phyloP scores from a whole-genome alignment of 495 filamentous ascomycete genomes.

The Cetradonia linearis region DNA sequence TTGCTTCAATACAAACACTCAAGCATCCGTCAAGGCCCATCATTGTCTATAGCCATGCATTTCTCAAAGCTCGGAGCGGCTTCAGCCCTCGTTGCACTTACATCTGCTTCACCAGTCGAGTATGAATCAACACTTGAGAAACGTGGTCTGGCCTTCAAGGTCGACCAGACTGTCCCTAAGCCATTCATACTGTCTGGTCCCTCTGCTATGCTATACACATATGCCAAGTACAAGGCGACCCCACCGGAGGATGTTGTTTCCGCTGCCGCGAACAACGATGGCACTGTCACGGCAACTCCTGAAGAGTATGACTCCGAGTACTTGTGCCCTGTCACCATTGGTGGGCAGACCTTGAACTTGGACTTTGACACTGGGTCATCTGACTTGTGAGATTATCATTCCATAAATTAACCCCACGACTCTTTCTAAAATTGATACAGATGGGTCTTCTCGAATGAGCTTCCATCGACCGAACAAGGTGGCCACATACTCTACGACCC shows the following conservation, averaged over 20 bases:
- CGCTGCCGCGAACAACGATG: conserved; percentile 37
- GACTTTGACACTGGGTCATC: conserved; percentile 70
- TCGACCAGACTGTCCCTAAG: conserved; percentile 33
- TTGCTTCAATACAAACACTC: not conserved
- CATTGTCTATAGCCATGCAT: not conserved
- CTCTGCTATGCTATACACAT: conserved; percentile 32
- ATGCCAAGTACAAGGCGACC: conserved; percentile 37
- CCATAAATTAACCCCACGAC: not conserved
- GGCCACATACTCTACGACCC: conserved; percentile 58
- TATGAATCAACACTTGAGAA: conserved; percentile 9
- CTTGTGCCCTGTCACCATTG: conserved; percentile 55
- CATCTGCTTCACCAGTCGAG: conserved; percentile 12
- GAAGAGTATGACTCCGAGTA: conserved; percentile 53
- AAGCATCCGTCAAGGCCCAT: not conserved
- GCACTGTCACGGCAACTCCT: conserved; percentile 44
- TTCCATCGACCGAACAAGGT: conserved; percentile 35
- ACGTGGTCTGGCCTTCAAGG: conserved; percentile 31
- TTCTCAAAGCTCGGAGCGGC: conserved; percentile 15
- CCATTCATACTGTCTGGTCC: conserved; percentile 34
- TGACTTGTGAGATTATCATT: conserved; percentile 48
- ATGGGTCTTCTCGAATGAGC: conserved; percentile 46
- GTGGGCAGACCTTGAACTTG: conserved; percentile 50
- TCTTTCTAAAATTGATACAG: conserved; percentile 21
- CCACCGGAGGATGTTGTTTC: conserved; percentile 36
- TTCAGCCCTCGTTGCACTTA: conserved; percentile 16